phyloP scores from a whole-genome alignment of 2,329 filamentous ascomycete genomes.

The Lecanoromycetidae sp. region DNA sequence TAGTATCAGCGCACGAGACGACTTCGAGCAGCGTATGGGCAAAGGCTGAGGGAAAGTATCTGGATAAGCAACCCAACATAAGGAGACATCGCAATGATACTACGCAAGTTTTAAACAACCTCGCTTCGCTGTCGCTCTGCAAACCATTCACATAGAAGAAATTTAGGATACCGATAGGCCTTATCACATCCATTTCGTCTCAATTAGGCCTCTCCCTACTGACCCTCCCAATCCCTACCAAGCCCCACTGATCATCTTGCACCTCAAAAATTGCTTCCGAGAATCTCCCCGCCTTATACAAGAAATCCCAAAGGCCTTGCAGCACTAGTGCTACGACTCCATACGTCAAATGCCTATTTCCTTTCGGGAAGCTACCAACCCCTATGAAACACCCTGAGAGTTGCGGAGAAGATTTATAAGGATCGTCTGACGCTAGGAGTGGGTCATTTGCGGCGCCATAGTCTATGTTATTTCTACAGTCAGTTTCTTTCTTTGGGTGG shows the following conservation, averaged over 20 bases:
- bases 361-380: not conserved
- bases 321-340: not conserved
- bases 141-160: too few species aligned
- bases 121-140: too few species aligned
- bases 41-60: not conserved
- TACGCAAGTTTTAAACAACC: too few species aligned
- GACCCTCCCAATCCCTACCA: not conserved
- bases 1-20: slow-evolving; percentile 39
- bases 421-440: too few species aligned
- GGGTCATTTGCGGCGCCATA: too few species aligned
- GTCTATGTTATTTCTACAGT: too few species aligned
- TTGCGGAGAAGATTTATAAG: too few species aligned
- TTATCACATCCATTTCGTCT: not conserved
- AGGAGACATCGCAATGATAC: too few species aligned
- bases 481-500: too few species aligned
- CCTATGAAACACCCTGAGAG: not conserved
- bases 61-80: too few species aligned
- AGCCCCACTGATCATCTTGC: not conserved
- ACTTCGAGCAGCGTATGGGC: slow-evolving; percentile 24
- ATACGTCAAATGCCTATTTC: slow-evolving; percentile 1
- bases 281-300: not conserved
- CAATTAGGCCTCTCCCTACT: not conserved
- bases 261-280: not conserved
- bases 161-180: too few species aligned
- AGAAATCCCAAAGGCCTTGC: not conserved